phyloP scores from a whole-genome alignment of 2,329 filamentous ascomycete genomes.

The Fusarium acutatum region DNA sequence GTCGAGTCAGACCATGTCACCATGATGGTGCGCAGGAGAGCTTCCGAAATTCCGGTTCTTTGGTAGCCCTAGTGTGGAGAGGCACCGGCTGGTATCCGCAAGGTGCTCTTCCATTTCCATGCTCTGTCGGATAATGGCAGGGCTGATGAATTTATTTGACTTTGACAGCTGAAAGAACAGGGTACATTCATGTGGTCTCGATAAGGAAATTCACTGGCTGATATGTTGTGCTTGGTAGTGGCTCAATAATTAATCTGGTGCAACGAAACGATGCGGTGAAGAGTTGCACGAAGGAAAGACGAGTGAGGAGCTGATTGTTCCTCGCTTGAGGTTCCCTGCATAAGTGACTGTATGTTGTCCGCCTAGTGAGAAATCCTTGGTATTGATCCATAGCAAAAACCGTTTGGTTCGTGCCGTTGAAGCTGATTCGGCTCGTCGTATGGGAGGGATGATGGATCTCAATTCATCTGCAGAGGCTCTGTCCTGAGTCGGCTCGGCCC shows the following conservation, averaged over 20 bases:
- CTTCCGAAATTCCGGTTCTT: background rate
- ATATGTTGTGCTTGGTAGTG: background rate
- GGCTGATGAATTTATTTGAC: background rate
- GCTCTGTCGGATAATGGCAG: background rate
- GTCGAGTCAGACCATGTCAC: background rate
- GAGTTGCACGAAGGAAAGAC: constrained; percentile 10
- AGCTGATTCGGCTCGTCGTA: constrained; percentile 21
- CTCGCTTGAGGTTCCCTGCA: constrained; percentile 30
- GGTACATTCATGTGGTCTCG: constrained; percentile 20
- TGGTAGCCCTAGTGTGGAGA: background rate
- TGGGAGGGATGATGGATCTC: background rate
- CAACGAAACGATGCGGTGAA: constrained; percentile 32
- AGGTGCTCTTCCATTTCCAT: background rate
- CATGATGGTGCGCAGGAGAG: background rate
- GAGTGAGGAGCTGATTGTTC: constrained; percentile 2
- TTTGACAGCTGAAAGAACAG: constrained; percentile 12
- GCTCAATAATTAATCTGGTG: constrained; percentile 17
- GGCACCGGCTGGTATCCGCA: background rate
- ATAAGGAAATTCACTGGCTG: constrained; percentile 9
- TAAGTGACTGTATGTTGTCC: background rate
- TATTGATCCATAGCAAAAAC: background rate
- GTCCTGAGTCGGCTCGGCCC: constrained; percentile 25
- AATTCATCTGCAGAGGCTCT: constrained; percentile 30
- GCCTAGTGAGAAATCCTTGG: background rate
- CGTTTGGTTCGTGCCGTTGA: constrained; percentile 1